Evolutionary conservation across 495 filamentous ascomycete genomes (phyloP).

Genomic region (Rhypophila decipiens): DNA sequence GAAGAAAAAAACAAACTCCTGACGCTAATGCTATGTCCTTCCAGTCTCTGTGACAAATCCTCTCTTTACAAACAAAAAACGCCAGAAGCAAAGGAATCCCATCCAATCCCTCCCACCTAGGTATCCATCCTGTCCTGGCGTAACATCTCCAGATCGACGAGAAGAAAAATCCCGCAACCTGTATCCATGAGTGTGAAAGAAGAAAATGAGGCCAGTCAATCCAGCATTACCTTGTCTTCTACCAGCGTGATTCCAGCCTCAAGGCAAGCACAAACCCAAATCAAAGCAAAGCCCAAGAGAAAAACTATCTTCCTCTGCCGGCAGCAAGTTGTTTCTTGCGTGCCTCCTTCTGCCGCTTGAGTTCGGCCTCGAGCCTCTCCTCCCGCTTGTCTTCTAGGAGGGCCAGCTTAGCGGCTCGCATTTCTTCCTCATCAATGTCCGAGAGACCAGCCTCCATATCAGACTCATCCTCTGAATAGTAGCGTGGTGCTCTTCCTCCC

Average conservation of each 20-base stretch:
- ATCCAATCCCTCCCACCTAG: no score
- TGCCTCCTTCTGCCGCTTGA: slow-evolving; percentile 44
- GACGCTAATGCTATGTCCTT: slow-evolving; percentile 19
- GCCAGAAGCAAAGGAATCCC: no score
- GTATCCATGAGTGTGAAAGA: not conserved
- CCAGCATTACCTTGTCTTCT: not conserved
- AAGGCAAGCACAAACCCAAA: not conserved
- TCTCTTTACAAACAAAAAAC: no score
- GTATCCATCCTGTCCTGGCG: no score
- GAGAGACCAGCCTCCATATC: slow-evolving; percentile 59
- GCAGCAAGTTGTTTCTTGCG: slow-evolving; percentile 21
- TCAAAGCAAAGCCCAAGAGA: not conserved
- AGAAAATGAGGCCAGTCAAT: not conserved
- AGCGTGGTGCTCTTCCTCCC: slow-evolving; percentile 21
- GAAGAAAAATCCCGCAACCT: not conserved
- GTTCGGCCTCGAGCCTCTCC: slow-evolving; percentile 35
- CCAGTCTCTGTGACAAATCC: slow-evolving; percentile 11
- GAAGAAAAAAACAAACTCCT: no score
- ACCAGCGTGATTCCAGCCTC: not conserved
- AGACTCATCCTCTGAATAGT: slow-evolving; percentile 36
- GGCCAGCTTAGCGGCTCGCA: slow-evolving; percentile 39
- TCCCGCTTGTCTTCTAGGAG: slow-evolving; percentile 47
- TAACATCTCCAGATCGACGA: slow-evolving; percentile 11
- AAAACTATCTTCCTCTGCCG: not conserved
- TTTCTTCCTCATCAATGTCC: slow-evolving; percentile 56